These are phyloP conservation scores for Sechiopsis laciniata DNA, from an alignment of 306 rosid genomes.

Conservation along the genomic window DNA sequence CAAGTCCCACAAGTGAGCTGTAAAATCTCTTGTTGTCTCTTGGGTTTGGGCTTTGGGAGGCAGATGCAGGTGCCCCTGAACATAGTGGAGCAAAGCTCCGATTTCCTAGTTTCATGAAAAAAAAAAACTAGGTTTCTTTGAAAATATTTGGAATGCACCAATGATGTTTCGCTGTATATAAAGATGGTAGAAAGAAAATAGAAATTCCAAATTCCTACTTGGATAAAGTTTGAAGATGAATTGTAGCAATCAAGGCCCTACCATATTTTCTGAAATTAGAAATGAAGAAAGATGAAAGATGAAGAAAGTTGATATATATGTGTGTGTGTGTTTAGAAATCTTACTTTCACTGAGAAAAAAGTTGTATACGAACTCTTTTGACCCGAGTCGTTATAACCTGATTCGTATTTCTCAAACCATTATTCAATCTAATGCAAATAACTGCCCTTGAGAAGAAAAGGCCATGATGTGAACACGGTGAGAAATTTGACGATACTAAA, in stretches of 20 bases:
- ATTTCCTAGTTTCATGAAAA: too few species aligned
- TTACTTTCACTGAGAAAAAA: not conserved
- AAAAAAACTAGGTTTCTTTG: too few species aligned
- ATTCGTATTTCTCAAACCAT: not conserved
- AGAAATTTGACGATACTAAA: not conserved
- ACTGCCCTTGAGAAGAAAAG: not conserved
- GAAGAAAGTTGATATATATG: too few species aligned
- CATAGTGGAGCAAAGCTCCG: too few species aligned
- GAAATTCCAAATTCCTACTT: not conserved
- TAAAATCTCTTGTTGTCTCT: too few species aligned
- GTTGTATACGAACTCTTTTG: not conserved
- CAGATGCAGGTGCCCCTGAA: too few species aligned
- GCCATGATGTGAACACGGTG: conserved; percentile 16
- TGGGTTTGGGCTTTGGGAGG: too few species aligned
- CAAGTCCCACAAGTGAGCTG: too few species aligned
- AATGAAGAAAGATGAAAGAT: conserved; percentile 19
- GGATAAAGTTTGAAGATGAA: conserved; percentile 6
- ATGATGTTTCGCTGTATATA: not conserved
- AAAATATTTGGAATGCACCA: not conserved
- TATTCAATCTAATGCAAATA: not conserved
- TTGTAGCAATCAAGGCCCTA: not conserved
- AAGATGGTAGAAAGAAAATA: conserved; percentile 6
- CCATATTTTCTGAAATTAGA: conserved; percentile 6
- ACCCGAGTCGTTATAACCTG: not conserved
- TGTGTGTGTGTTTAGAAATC: too few species aligned